Base-by-base conservation (phyloP, 257 asterid species). In the Catharanthus roseus region DNA sequence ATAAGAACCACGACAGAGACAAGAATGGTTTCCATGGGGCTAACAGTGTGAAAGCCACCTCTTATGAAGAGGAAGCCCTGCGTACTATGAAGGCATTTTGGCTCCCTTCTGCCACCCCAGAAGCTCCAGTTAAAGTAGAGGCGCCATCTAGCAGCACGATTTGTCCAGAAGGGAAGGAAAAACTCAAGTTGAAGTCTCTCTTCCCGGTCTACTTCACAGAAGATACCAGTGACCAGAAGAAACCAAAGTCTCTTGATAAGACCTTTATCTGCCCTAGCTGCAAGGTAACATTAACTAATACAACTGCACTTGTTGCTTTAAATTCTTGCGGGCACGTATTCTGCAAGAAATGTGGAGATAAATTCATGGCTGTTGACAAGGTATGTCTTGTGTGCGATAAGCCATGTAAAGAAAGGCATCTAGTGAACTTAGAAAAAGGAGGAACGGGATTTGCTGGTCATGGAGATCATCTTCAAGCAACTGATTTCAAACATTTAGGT, bases 11-110 rank as follows among this genome's bases (percentile, higher is more conserved):
- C 84, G 81, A 53, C 76, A 81, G 75, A 44, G 95, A 89, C 86
- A 93, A 89, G 77, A 89, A 82, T 28, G 93, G 91, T 44, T 93
- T 93, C 78, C 96, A 93, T 26, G 97, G 99, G 39, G 99, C 99
- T 10, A 93, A 93, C 81, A 93, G 96, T 63, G 99, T 91, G 64
- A 91, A 89, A 69, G 71, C 96, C 47, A 93, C 98, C 57, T 88
- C 95, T 18, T 93, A 82, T 29, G 97, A 93, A 81, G 99, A 86
- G 79, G 99, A 93, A 84, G 97, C 99, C 0, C 86, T 91, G 12
- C 93, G 97, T 16, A 91, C 96, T 60, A 91, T 93, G 99, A 93
- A 93, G 78, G 99, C 99, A 0, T 89, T 93, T 77, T 93, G 97
- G 99, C 80, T 93, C 23, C 99, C 99, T 62, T 91, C 97, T 60